Base-by-base conservation (phyloP, 345 rosid species). In the Erodium maritimum region DNA sequence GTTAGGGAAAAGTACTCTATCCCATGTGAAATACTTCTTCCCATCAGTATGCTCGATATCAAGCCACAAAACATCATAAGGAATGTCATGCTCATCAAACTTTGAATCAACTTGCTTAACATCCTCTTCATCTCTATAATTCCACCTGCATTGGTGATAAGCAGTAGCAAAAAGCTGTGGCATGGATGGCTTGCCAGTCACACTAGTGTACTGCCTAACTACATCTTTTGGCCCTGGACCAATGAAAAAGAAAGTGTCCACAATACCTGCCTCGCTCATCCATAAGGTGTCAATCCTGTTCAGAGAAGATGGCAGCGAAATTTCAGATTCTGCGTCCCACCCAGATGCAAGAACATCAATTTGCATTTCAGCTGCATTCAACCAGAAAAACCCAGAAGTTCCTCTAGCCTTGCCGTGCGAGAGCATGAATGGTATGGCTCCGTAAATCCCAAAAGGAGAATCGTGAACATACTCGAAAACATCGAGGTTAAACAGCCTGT, bases 341-440 rank as follows among this genome's bases (percentile, higher is more conserved):
- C 95, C 97, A 51, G 71, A 77, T 1, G 77, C 95, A 63, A 94
- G 62, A 17, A 94, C 97, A 78, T 94, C 99, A 76, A 94, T 90
- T 77, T 94, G 97, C 99, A 94, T 94, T 69, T 94, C 99, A 0
- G 99, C 99, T 21, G 97, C 95, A 71, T 94, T 94, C 69, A 94
- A 65, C 99, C 99, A 94, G 69, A 94, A 90, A 64, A 94, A 90
- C 0, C 99, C 99, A 0, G 82, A 79, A 58, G 77, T 85, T 65
- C 75, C 82, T 8, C 95, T 87, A 0, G 69, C 72, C 69, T 85
- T 85, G 17, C 97, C 90, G 42, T 87, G 99, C 0, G 91, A 81
- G 61, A 90, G 75, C 99, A 94, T 94, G 65, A 94, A 84, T 0
- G 99, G 99, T 18, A 90, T 87, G 0, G 99, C 77, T 3, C 99